Base-by-base conservation (phyloP, 2,329 filamentous ascomycete species). In the Hysterium pulicare region DNA sequence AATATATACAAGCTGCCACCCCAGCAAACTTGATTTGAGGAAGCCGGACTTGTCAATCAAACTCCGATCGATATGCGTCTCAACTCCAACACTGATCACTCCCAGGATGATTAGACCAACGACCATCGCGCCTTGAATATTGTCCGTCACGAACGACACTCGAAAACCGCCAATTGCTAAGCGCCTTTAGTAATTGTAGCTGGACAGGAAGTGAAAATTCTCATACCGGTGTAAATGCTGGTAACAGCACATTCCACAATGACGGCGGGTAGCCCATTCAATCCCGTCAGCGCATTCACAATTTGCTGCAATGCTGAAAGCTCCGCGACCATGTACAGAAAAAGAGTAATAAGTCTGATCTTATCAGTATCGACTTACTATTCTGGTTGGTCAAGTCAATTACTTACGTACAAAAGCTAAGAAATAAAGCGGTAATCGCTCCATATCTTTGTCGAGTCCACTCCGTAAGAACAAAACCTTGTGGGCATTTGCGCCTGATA, bases 1-100 rank as follows among this genome's bases (percentile, higher is more conserved):
- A 51, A 93, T 91, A 70, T 91, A 93, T 26, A 93, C 72, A 11
- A 93, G 78, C 66, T 93, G 87, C 86, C 88, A 93, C 42, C 88
- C 88, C 1, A 93, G 74, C 2, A 89, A 74, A 43, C 71, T 86
- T 4, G 83, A 55, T 33, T 88, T 73, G n/a, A 84, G 78, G 20
- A 88, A 76, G 7, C 82, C 82, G 0, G 86, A 90, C 4, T 79
- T 70, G 1, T 79, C 79, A 54, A 93, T 81, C 10, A 88, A 73
- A 28, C 76, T 76, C 22, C 74, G 78, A 58, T 90, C 78, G 50
- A 93, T 85, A 22, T 87, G 70, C 4, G 84, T 86, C 66, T 87
- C 81, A 30, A 80, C 83, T 28, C 86, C 87, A 38, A 93, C 80
- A n/a, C 86, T 80, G 57, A 91, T 84, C 42, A 86, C 79, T 34